Base-by-base conservation (phyloP, 345 rosid genomes). In the Bruguiera sexangula region DNA sequence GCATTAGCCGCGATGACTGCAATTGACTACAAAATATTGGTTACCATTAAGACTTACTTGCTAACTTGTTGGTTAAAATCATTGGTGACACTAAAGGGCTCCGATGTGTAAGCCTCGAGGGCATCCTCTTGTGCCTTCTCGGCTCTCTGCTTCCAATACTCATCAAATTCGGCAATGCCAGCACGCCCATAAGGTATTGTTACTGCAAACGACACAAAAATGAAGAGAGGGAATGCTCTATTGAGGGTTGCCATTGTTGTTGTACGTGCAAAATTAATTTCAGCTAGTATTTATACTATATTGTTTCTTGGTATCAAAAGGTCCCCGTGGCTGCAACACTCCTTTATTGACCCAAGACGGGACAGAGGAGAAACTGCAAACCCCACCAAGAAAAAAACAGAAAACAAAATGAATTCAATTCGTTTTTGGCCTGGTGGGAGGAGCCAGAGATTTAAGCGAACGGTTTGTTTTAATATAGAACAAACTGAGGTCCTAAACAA, bases 141-240 rank as follows among this genome's bases (percentile, higher is more conserved):
- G 10, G 36, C 37, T 22, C 43, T 53, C 37, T 36, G 59, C 5
- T 15, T 27, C 69, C 69, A 66, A 21, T 66, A 66, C 59, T 66
- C 69, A 4, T 56, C 60, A 27, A 56, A 24, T 56, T 56, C 60
- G 10, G 60, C 31, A 27, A 56, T 56, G 29, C 29, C 29, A 16
- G 60, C 60, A 56, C 11, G 29, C 26, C 7, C 29, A 27, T 6
- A 9, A 21, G 60, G 60, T 8, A 55, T 2, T 55, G 27, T 55
- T 15, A 22, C 29, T 5, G 30, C 27, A 55, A 55, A 22, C 2
- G 27, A 21, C 60, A 22, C 24, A 5, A 15, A 55, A 27, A 55
- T 0, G 30, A 55, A 5, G 16, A 55, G 29, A 55, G 24, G 22
- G 27, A 54, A 54, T 7, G 1, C 59, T 13, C 2, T 5, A 13